Evolutionary conservation across 768 basidiomycete species (phyloP).

Genomic region (Ramaria rubella): DNA sequence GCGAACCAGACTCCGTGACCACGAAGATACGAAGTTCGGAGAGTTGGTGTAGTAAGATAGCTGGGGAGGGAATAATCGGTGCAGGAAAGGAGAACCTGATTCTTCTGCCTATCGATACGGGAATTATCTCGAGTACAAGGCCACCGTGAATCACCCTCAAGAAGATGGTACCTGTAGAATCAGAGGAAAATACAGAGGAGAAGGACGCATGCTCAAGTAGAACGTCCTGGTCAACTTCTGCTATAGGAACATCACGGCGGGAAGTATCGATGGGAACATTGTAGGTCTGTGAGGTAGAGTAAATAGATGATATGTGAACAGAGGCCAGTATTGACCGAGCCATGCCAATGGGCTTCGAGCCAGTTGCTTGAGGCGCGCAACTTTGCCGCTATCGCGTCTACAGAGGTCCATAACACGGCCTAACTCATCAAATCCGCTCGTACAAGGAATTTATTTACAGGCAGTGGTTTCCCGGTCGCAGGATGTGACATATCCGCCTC

Average conservation of each 20-base stretch:
- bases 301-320: slow-evolving; percentile 9
- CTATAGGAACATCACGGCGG: slow-evolving; percentile 46
- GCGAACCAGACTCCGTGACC: slow-evolving; percentile 58
- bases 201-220: slow-evolving; percentile 70
- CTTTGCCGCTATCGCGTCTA: slow-evolving; percentile 1
- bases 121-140: slow-evolving; percentile 67
- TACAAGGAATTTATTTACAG: slow-evolving; percentile 45
- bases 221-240: slow-evolving; percentile 34
- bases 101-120: slow-evolving; percentile 59
- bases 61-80: slow-evolving; percentile 55
- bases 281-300: neutral
- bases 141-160: slow-evolving; percentile 70
- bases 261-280: slow-evolving; percentile 34
- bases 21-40: slow-evolving; percentile 64
- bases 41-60: slow-evolving; percentile 47
- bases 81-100: slow-evolving; percentile 78
- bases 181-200: slow-evolving; percentile 50
- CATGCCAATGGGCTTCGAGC: neutral
- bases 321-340: slow-evolving; percentile 9
- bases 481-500: slow-evolving; percentile 50
- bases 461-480: slow-evolving; percentile 42
- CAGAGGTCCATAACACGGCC: slow-evolving; percentile 12
- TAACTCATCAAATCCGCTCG: neutral
- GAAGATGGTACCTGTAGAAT: slow-evolving; percentile 57
- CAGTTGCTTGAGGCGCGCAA: neutral